Evolutionary conservation across 1,284 basidiomycete species (phyloP), one percentile per base, ranked within the genome.

Genomic region (Mycena sp.): DNA sequence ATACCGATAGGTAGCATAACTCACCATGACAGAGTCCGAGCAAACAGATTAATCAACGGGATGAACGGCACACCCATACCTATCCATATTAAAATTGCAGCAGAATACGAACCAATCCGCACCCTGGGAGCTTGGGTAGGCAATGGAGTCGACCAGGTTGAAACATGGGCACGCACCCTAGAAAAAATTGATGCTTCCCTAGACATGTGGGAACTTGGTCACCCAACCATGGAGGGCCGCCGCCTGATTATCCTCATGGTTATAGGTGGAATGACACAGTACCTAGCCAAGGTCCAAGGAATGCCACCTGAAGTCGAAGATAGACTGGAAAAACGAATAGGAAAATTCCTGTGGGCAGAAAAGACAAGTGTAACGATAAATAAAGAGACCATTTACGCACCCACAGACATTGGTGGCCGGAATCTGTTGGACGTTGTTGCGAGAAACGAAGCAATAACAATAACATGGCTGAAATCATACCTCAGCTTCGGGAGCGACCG

Each of bases 171-270:
- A 28, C 49, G 40, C 0, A 48, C 57, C 2, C 38, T 72, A 9
- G 68, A 69, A n/a, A 69, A 70, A 52, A 61, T 72, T 0, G 44
- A 60, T 16, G 37, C 4, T 3, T n/a, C 48, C 19, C 59, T 70
- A 0, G 54, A 48, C 0, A 43, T 26, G 14, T 71, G 70, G 69
- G 55, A 58, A 2, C 54, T 51, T 29, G 38, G 51, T 0, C 49
- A 65, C 28, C 69, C 67, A 0, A 69, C 67, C 4, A 35, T 73
- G 37, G 66, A 69, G 37, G 70, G 67, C 1, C 41, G 62, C 56
- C 0, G 58, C 0, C 55, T 45, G 7, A 23, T 48, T 12, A n/a
- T 48, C 6, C 43, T 29, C 10, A 44, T 45, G 40, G 29, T 44
- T 2, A 16, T 28, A 6, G 55, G 40, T 4, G 55, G 55, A n/a